These are phyloP conservation scores for Collybia sordida DNA, from an alignment of 768 basidiomycete genomes.

Conservation along the genomic window DNA sequence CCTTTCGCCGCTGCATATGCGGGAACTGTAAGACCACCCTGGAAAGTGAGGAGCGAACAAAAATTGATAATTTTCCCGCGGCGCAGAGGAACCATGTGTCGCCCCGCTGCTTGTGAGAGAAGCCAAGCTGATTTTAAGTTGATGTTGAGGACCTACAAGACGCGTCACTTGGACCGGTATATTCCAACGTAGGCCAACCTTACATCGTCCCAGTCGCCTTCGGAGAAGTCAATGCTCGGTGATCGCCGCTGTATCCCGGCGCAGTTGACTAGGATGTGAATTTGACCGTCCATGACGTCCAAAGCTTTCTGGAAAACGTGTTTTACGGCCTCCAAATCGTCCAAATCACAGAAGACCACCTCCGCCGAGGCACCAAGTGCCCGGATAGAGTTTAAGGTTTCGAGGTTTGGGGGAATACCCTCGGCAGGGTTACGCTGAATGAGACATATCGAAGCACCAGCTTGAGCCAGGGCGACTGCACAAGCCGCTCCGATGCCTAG, in stretches of 20 bases:
- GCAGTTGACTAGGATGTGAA: conserved; percentile 71
- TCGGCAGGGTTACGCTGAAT: conserved; percentile 33
- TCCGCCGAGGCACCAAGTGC: conserved; percentile 27
- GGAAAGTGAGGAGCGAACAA: conserved; percentile 59
- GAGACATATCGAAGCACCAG: conserved; percentile 47
- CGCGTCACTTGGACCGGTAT: conserved; percentile 7
- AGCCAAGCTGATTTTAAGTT: conserved; percentile 90
- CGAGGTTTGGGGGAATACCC: conserved; percentile 20
- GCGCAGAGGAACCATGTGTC: conserved; percentile 78
- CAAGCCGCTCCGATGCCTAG: conserved; percentile 52
- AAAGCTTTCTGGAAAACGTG: conserved; percentile 40
- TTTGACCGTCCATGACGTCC: conserved; percentile 35
- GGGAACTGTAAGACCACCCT: conserved; percentile 74
- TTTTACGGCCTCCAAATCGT: conserved; percentile 40
- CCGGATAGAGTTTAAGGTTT: conserved; percentile 32
- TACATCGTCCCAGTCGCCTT: conserved; percentile 70
- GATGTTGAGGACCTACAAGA: conserved; percentile 69
- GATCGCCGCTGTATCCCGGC: conserved; percentile 61
- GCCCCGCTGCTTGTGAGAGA: conserved; percentile 82
- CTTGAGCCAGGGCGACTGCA: conserved; percentile 48
- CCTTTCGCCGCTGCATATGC: conserved; percentile 94
- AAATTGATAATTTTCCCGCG: conserved; percentile 76
- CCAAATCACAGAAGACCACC: conserved; percentile 41
- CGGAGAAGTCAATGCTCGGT: conserved; percentile 62
- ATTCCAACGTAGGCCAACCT: conserved; percentile 10